Percentiles rank a stretch among this genome's conserved stretches.
Conservation (phyloP, 169 alveolate species). For the Cryptosporidium meleagridis region DNA sequence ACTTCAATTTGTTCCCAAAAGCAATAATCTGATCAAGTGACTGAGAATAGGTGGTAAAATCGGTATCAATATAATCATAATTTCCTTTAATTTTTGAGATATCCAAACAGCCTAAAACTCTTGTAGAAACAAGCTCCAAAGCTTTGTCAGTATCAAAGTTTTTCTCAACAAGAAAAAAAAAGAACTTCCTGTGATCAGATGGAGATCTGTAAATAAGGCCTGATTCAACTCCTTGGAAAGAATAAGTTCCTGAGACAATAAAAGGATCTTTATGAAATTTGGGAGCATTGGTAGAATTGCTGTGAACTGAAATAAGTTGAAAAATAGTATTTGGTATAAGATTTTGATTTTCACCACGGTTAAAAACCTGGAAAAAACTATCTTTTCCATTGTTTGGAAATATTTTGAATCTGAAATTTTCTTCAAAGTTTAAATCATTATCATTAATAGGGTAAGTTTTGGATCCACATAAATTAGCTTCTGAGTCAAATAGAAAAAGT, state of each 20-base stretch:
- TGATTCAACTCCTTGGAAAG: background rate
- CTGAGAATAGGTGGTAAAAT: background rate
- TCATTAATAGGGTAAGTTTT: background rate
- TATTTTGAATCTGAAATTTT: background rate
- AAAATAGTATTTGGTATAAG: background rate
- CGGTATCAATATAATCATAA: background rate
- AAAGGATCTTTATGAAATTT: background rate
- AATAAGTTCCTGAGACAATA: background rate
- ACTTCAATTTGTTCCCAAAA: background rate
- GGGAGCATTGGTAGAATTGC: background rate
- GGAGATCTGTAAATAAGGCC: background rate
- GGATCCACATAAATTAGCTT: slow-evolving; percentile 6
- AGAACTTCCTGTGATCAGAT: background rate
- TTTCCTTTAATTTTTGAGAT: background rate
- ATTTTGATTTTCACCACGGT: background rate
- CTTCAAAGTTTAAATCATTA: background rate
- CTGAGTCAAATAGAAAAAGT: background rate
- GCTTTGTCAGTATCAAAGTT: background rate
- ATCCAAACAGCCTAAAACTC: background rate
- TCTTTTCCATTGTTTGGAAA: slow-evolving; percentile 18
- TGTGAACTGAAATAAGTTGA: background rate
- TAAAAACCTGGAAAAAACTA: slow-evolving; percentile 11
- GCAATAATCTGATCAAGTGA: background rate
- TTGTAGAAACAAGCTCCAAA: slow-evolving; percentile 2
- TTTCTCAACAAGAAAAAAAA: background rate